Percentiles rank a stretch among this genome's conserved stretches.
phyloP scores from a whole-genome alignment of 805 yeast genomes.

The Candida coleopterorum region DNA sequence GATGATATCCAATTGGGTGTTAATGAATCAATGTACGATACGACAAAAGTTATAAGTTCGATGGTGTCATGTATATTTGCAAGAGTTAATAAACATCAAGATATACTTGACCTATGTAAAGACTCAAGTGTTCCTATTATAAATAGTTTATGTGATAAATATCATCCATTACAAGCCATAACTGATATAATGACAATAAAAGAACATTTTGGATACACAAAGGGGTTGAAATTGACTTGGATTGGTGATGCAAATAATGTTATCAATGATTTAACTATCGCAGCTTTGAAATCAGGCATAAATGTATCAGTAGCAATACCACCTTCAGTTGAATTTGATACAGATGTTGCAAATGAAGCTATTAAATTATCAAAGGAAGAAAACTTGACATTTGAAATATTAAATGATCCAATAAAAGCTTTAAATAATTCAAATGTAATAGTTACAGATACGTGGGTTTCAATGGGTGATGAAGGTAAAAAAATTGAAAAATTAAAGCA shows the following conservation, averaged over 20 bases:
- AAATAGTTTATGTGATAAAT: conserved; percentile 87
- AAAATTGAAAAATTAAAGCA: conserved; percentile 66
- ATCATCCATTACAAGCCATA: conserved; percentile 93
- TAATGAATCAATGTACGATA: conserved; percentile 85
- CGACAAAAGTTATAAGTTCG: conserved; percentile 83
- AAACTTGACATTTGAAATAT: conserved; percentile 42
- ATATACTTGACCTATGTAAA: conserved; percentile 70
- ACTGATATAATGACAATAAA: conserved; percentile 84
- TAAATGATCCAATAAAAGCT: conserved; percentile 74
- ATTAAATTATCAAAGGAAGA: conserved; percentile 46
- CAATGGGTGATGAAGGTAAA: conserved; percentile 95
- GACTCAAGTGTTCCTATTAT: conserved; percentile 88
- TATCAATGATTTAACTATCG: conserved; percentile 87
- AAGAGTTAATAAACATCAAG: conserved; percentile 83
- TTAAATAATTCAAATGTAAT: conserved; percentile 70
- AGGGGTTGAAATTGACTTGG: conserved; percentile 82
- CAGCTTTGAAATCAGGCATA: conserved; percentile 80
- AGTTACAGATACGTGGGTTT: conserved; percentile 95
- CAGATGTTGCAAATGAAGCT: conserved; percentile 52
- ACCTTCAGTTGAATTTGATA: conserved; percentile 58
- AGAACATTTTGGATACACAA: conserved; percentile 59
- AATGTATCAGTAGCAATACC: conserved; percentile 85
- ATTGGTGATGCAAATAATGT: conserved; percentile 97
- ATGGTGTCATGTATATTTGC: conserved; percentile 98
- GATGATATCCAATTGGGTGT: conserved; percentile 97